Percentiles rank a stretch among this genome's conserved stretches.
These are phyloP conservation scores for Suillus luteus DNA, from an alignment of 768 basidiomycete species.

Conservation along the genomic window DNA sequence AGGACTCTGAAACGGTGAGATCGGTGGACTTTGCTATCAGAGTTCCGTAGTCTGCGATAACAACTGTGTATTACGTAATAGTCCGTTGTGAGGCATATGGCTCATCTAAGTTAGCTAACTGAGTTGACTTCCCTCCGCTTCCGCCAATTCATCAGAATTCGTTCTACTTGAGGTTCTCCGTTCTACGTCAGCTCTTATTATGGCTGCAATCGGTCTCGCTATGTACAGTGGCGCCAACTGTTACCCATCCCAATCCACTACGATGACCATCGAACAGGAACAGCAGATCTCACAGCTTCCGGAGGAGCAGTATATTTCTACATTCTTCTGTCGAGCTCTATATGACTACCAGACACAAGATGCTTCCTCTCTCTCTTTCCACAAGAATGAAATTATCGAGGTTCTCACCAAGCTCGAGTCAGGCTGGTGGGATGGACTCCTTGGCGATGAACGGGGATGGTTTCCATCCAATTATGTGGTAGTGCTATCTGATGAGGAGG, in stretches of 20 bases:
- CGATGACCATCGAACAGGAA: slow-evolving; percentile 28
- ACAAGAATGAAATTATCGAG: slow-evolving; percentile 87
- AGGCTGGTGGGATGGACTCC: slow-evolving; percentile 98
- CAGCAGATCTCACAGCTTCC: slow-evolving; percentile 22
- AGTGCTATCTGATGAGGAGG: slow-evolving; percentile 77
- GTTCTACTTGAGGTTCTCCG: slow-evolving; percentile 7
- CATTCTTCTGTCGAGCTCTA: slow-evolving; percentile 87
- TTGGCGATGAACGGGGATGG: slow-evolving; percentile 91
- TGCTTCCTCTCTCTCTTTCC: slow-evolving; percentile 85
- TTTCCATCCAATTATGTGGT: slow-evolving; percentile 96
- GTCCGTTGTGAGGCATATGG: slow-evolving; percentile 14
- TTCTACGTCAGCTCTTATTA: slow-evolving; percentile 15
- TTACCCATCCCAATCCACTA: slow-evolving; percentile 21
- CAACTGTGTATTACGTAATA: slow-evolving; percentile 27
- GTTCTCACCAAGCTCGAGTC: slow-evolving; percentile 88
- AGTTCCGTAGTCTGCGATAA: slow-evolving; percentile 9
- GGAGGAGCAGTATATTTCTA: slow-evolving; percentile 63
- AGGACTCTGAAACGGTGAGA: slow-evolving; percentile 72
- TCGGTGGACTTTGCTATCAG: slow-evolving; percentile 8
- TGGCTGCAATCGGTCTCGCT: slow-evolving; percentile 30
- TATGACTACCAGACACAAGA: slow-evolving; percentile 93
- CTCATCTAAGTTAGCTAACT: slow-evolving; percentile 15
- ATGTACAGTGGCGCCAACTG: slow-evolving; percentile 20
- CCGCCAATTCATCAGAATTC: slow-evolving; percentile 17
- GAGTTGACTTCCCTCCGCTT: slow-evolving; percentile 11